Percentiles rank a stretch among this genome's conserved stretches.
phyloP scores from a whole-genome alignment of 1,284 basidiomycete genomes.

The Tilletia indica region DNA sequence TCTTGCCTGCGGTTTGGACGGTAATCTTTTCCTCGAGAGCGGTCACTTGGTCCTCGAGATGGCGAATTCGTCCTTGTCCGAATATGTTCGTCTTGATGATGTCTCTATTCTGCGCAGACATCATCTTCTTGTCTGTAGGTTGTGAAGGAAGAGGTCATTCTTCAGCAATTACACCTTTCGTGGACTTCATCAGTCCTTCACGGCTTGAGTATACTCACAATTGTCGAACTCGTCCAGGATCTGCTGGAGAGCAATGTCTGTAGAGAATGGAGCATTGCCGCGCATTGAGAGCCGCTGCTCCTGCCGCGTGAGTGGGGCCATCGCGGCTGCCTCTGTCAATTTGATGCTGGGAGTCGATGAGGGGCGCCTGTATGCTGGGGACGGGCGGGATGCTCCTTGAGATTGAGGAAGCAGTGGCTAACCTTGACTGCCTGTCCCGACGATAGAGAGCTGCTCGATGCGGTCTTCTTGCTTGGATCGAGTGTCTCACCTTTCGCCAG shows the following conservation, averaged over 20 bases:
- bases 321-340: not conserved
- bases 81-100: slow-evolving; percentile 9
- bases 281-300: slow-evolving; percentile 3
- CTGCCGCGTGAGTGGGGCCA: slow-evolving; percentile 1
- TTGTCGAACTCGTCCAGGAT: slow-evolving; percentile 9
- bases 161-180: not conserved
- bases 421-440: no score
- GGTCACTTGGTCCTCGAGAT: not conserved
- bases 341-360: not conserved
- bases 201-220: not conserved
- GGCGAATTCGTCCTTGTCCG: not conserved
- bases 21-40: not conserved
- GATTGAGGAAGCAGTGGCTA: no score
- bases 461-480: no score
- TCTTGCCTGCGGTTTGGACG: not conserved
- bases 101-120: not conserved
- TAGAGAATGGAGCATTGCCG: not conserved
- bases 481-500: no score
- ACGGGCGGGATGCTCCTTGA: no score
- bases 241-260: slow-evolving; percentile 2
- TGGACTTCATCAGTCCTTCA: not conserved
- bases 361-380: no score
- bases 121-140: not conserved
- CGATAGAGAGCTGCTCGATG: no score
- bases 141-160: not conserved